phyloP scores from a whole-genome alignment of 306 rosid genomes.

The Geum urbanum region DNA sequence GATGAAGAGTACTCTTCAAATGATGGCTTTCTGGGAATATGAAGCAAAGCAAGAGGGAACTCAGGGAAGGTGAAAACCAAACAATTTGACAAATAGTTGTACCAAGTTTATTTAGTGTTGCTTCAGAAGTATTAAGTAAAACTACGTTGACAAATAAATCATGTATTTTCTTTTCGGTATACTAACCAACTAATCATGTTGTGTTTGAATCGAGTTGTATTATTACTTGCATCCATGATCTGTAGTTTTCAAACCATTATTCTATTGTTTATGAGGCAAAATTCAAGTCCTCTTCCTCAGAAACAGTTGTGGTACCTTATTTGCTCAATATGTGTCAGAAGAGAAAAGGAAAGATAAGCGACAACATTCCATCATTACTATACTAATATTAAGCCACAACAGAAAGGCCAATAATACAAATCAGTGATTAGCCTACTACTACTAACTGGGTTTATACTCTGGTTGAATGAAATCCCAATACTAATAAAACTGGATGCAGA shows the following conservation, averaged over 20 bases:
- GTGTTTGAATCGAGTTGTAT: not conserved
- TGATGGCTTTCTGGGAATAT: not conserved
- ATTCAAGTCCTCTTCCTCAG: not conserved
- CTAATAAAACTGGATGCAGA: not conserved
- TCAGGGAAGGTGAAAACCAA: not conserved
- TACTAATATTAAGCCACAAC: conserved; percentile 9
- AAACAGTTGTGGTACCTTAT: not conserved
- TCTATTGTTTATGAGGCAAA: not conserved
- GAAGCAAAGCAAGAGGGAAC: not conserved
- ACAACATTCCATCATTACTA: not conserved
- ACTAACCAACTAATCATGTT: not conserved
- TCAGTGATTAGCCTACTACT: conserved; percentile 28
- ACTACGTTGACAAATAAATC: not conserved
- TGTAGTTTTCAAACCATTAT: not conserved
- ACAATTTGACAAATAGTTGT: not conserved
- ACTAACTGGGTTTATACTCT: conserved; percentile 11
- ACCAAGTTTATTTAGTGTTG: not conserved
- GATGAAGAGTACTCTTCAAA: not conserved
- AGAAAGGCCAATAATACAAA: conserved; percentile 16
- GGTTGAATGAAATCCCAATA: conserved; percentile 15
- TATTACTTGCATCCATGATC: not conserved
- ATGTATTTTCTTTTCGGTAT: not conserved
- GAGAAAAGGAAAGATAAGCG: not conserved
- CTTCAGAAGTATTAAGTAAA: not conserved
- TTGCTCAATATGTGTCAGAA: not conserved